Evolutionary conservation across 1,284 basidiomycete species (phyloP).

Genomic region (Naganishia cerealis): DNA sequence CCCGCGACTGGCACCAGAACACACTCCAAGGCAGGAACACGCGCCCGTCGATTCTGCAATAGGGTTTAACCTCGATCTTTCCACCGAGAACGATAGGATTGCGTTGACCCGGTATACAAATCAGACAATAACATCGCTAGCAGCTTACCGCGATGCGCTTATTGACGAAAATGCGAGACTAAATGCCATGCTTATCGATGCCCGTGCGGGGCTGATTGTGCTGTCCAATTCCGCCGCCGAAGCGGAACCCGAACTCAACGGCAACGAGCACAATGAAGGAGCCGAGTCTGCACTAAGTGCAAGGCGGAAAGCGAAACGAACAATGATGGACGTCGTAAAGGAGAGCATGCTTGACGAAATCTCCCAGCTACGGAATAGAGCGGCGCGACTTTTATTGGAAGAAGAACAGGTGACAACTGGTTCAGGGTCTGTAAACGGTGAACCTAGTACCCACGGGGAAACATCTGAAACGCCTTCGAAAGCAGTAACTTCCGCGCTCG

Average conservation of each 20-base stretch:
- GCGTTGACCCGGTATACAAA: conserved; percentile 24
- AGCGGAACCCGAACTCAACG: neutral
- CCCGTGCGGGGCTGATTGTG: neutral
- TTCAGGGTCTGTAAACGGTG: neutral
- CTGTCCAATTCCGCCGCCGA: neutral
- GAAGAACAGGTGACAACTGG: neutral
- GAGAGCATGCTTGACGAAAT: conserved; percentile 19
- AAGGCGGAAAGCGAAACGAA: neutral
- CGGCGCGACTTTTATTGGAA: neutral
- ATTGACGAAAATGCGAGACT: conserved; percentile 29
- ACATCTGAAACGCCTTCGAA: neutral
- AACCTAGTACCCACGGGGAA: neutral
- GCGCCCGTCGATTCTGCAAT: neutral
- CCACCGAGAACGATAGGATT: conserved; percentile 14
- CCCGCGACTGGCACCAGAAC: neutral
- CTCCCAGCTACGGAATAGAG: neutral
- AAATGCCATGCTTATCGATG: conserved; percentile 2
- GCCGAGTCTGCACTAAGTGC: neutral
- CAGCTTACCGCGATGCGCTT: conserved; percentile 16
- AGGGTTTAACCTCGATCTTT: conserved; percentile 1
- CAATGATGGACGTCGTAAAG: conserved; percentile 10
- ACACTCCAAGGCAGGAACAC: neutral
- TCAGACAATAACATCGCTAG: conserved; percentile 22
- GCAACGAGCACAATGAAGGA: neutral
- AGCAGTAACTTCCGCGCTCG: neutral